Base-by-base conservation (phyloP, 257 asterid species). In the Scutellaria galericulata region DNA sequence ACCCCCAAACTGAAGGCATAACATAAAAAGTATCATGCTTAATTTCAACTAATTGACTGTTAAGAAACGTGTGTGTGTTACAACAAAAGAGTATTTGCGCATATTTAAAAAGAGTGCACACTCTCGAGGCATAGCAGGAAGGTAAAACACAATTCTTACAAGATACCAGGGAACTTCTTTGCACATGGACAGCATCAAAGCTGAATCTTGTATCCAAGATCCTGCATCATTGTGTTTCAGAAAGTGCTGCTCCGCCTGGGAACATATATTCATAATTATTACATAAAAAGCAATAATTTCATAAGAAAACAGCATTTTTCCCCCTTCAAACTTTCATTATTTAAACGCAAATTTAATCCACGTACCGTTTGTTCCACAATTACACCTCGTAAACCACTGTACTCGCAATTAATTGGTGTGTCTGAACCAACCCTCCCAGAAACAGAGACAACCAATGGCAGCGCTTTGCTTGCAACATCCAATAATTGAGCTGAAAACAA, bases 141-240 rank as follows among this genome's bases (percentile, higher is more conserved):
- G 59, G 75, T 2, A 31, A 31, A 31, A 2, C 64, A 35, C 68
- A 58, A 69, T 76, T 65, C 95, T 84, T 83, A 95, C 99, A 88
- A 95, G 85, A 82, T 84, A 95, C 98, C 98, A 95, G 12, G 98
- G 99, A 75, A 92, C 98, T 89, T 95, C 99, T 82, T 90, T 92
- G 82, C 97, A 90, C 96, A 84, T 92, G 61, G 98, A 95, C 77
- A 95, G 93, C 97, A 90, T 90, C 85, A 92, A 73, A 15, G 98
- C 99, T 27, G 99, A 95, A 78, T 95, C 99, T 81, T 95, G 99
- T 78, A 92, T 95, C 99, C 99, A 95, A 24, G 99, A 95, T 64
- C 99, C 99, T 3, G 98, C 98, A 75, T 95, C 99, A 75, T 95
- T 95, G 86, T 91, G 99, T 76, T 95, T 95, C 84, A 95, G 70